phyloP scores from a whole-genome alignment of 1,139 yeast genomes.

The Yamadazyma kanchanaburiensis region DNA sequence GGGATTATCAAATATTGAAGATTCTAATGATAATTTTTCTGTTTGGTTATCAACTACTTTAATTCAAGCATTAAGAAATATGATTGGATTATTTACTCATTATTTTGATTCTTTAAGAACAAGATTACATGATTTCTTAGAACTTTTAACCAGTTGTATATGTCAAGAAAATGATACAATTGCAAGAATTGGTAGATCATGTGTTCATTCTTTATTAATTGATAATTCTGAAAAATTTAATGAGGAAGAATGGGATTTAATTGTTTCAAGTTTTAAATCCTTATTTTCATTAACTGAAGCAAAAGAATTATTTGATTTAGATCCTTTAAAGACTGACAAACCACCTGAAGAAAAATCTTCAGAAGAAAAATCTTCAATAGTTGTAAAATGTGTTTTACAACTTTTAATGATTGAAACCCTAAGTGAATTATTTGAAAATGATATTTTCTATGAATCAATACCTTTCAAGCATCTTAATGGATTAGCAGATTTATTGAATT shows the following conservation, averaged over 20 bases:
- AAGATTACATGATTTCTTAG: constrained; percentile 75
- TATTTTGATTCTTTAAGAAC: constrained; percentile 72
- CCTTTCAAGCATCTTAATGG: constrained; percentile 63
- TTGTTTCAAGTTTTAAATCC: constrained; percentile 59
- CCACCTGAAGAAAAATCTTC: constrained; percentile 7
- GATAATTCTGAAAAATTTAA: constrained; percentile 70
- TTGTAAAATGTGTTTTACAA: constrained; percentile 89
- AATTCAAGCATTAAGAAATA: constrained; percentile 88
- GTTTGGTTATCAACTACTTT: constrained; percentile 96
- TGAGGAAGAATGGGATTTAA: constrained; percentile 69
- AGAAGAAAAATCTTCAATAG: constrained; percentile 68
- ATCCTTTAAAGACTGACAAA: constrained; percentile 37
- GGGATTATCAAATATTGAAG: constrained; percentile 63
- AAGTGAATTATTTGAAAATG: constrained; percentile 74
- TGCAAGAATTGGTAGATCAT: constrained; percentile 89
- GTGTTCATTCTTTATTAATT: constrained; percentile 72
- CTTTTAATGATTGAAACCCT: constrained; percentile 83
- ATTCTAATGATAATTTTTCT: constrained; percentile 65
- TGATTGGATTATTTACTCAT: constrained; percentile 78
- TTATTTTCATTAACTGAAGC: constrained; percentile 86
- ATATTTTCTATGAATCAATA: constrained; percentile 61
- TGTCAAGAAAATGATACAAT: constrained; percentile 97
- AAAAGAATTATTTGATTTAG: constrained; percentile 70
- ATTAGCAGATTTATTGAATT: constrained; percentile 57
- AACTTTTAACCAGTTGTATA: constrained; percentile 77